Conservation (phyloP, 2,329 filamentous ascomycete genomes). For the Alternaria sp. region DNA sequence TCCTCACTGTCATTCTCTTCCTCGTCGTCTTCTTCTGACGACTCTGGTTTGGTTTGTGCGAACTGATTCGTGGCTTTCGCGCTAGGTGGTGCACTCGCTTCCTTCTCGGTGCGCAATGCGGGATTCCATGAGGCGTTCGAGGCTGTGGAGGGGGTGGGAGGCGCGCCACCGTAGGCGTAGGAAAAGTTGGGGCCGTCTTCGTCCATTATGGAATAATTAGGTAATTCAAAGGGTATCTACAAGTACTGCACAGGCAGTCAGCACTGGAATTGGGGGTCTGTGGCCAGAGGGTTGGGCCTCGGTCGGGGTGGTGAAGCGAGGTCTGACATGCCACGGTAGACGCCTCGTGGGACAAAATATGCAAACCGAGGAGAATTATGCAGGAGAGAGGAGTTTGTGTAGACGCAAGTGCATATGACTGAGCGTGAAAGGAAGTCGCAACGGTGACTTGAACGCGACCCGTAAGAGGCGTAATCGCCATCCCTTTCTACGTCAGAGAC, state of each 20-base stretch:
- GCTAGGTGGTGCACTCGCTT: slow-evolving; percentile 13
- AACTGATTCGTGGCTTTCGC: slow-evolving; percentile 18
- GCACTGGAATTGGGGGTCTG: slow-evolving; percentile 17
- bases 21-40: slow-evolving; percentile 26
- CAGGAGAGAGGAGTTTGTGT: not conserved
- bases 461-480: slow-evolving; percentile 12
- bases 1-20: slow-evolving; percentile 22
- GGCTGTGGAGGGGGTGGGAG: slow-evolving; percentile 28
- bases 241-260: slow-evolving; percentile 39
- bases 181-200: slow-evolving; percentile 50
- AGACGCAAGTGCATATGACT: not conserved
- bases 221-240: slow-evolving; percentile 41
- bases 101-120: slow-evolving; percentile 56
- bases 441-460: not conserved
- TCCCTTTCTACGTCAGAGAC: slow-evolving; percentile 33
- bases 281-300: slow-evolving; percentile 8
- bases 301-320: slow-evolving; percentile 15
- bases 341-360: slow-evolving; percentile 5
- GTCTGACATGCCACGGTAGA: not conserved
- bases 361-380: not conserved
- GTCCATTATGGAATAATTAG: slow-evolving; percentile 43
- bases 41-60: slow-evolving; percentile 21
- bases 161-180: slow-evolving; percentile 44
- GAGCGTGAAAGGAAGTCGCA: slow-evolving; percentile 1
- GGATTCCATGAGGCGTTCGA: slow-evolving; percentile 62